These are phyloP conservation scores for Diaporthe sp. DNA, from an alignment of 2,329 filamentous ascomycete genomes.

Conservation along the genomic window DNA sequence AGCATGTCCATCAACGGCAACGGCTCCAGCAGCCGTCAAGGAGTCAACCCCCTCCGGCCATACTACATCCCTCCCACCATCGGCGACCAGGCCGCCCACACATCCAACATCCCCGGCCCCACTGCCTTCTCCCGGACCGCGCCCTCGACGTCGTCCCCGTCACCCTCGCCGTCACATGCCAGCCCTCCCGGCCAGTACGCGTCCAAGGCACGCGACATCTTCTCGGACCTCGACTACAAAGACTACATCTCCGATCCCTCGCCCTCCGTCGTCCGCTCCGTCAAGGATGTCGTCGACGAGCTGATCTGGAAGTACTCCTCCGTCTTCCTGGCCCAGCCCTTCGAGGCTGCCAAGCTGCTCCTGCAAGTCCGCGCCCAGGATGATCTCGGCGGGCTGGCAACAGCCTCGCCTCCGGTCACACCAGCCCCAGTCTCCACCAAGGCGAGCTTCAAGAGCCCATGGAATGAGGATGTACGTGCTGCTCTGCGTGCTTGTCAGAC, in stretches of 20 bases:
- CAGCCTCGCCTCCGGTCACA: slow-evolving; percentile 42
- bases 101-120: slow-evolving; percentile 55
- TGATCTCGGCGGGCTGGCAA: slow-evolving; percentile 56
- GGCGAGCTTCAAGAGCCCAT: slow-evolving; percentile 43
- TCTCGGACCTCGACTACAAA: slow-evolving; percentile 92
- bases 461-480: slow-evolving; percentile 48
- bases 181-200: slow-evolving; percentile 63
- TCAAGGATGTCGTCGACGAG: slow-evolving; percentile 84
- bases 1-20: slow-evolving; percentile 58
- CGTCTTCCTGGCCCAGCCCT: slow-evolving; percentile 91
- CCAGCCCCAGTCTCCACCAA: slow-evolving; percentile 37
- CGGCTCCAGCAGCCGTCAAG: slow-evolving; percentile 52
- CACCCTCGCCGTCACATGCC: slow-evolving; percentile 50
- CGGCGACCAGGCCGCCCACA: slow-evolving; percentile 58
- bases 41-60: slow-evolving; percentile 75
- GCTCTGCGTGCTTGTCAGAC: not conserved
- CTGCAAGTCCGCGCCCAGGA: slow-evolving; percentile 81
- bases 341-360: slow-evolving; percentile 96
- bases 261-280: slow-evolving; percentile 80
- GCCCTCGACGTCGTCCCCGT: not conserved
- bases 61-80: slow-evolving; percentile 78
- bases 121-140: slow-evolving; percentile 56
- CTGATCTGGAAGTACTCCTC: slow-evolving; percentile 93
- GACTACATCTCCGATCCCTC: slow-evolving; percentile 85
- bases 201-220: slow-evolving; percentile 83